phyloP scores from a whole-genome alignment of 495 filamentous ascomycete species.

The Amniculicola lignicola region DNA sequence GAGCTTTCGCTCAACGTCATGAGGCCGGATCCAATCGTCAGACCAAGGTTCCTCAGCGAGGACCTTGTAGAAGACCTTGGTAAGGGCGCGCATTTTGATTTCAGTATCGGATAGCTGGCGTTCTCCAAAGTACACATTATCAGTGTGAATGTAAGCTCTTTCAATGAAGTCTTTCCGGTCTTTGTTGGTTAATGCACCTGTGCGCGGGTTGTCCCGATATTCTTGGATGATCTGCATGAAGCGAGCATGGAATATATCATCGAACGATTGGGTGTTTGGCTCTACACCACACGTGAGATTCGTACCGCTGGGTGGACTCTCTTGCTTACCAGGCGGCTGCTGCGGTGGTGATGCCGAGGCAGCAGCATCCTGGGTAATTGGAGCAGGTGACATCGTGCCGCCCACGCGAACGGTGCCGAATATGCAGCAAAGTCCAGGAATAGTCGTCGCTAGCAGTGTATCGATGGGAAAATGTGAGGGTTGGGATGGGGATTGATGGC shows the following conservation, averaged over 20 bases:
- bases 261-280: too few species aligned
- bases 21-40: constrained; percentile 30
- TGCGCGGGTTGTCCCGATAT: constrained; percentile 7
- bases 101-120: constrained; percentile 11
- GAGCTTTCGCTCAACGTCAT: constrained; percentile 31
- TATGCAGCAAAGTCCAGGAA: background rate
- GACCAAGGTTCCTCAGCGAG: constrained; percentile 33
- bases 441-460: too few species aligned
- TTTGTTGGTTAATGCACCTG: constrained; percentile 7
- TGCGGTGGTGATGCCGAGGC: constrained; percentile 7
- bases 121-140: constrained; percentile 14
- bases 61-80: constrained; percentile 27
- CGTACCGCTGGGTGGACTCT: too few species aligned
- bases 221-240: constrained; percentile 14
- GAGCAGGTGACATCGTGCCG: constrained; percentile 27
- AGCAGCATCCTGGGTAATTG: constrained; percentile 3
- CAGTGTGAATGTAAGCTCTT: constrained; percentile 8
- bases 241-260: constrained; percentile 23
- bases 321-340: background rate
- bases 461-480: background rate
- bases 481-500: constrained; percentile 19
- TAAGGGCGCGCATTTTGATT: constrained; percentile 28
- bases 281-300: too few species aligned
- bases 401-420: constrained; percentile 3
- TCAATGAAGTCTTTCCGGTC: constrained; percentile 24